phyloP scores from a whole-genome alignment of 106 monocot genomes.

The Dendrobium nobile region DNA sequence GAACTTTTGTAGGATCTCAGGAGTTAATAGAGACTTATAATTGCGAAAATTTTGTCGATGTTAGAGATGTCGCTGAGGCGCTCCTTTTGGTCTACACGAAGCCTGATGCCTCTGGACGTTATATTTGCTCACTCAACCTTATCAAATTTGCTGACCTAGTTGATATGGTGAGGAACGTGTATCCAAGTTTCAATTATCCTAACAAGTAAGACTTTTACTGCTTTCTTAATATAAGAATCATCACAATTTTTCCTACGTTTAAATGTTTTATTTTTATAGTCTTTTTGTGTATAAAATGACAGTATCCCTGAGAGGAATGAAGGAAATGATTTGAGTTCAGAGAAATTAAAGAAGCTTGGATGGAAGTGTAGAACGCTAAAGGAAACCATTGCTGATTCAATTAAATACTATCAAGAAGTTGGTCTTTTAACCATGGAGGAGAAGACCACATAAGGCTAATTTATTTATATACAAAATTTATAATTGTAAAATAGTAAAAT shows the following conservation, averaged over 20 bases:
- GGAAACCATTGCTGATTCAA: not conserved
- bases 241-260: no score
- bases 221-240: no score
- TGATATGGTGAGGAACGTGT: conserved; percentile 24
- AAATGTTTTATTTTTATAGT: no score
- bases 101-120: conserved; percentile 10
- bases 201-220: conserved; percentile 17
- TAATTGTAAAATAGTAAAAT: no score
- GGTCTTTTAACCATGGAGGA: not conserved
- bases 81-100: conserved; percentile 53
- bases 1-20: no score
- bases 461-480: no score
- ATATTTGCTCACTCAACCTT: conserved; percentile 15
- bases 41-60: conserved; percentile 30
- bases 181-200: not conserved
- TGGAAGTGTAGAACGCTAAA: not conserved
- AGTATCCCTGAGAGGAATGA: not conserved
- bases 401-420: not conserved
- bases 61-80: conserved; percentile 61
- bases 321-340: not conserved
- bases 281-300: not conserved
- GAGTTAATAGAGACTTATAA: no score
- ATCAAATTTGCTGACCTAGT: conserved; percentile 17
- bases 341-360: not conserved
- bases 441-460: no score